Evolutionary conservation across 495 filamentous ascomycete species (phyloP).

Genomic region (Aspergillus olivimuriae): DNA sequence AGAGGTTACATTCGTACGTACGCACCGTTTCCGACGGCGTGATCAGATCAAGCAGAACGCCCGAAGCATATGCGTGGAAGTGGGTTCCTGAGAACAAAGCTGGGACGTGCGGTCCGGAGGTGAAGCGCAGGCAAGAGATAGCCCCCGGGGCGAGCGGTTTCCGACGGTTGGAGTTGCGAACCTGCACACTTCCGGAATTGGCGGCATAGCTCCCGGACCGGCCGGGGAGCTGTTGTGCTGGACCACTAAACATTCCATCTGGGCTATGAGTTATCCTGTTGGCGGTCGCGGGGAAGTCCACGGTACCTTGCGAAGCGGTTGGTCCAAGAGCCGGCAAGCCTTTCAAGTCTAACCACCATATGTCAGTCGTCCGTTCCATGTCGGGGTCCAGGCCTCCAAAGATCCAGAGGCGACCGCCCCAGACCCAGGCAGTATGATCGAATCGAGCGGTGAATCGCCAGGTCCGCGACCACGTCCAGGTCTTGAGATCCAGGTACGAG

Average conservation of each 20-base stretch:
- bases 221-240: slow-evolving; percentile 36
- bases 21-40: slow-evolving; percentile 83
- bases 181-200: slow-evolving; percentile 82
- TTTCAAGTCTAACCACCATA: slow-evolving; percentile 96
- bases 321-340: slow-evolving; percentile 78
- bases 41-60: slow-evolving; percentile 85
- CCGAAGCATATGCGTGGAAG: slow-evolving; percentile 91
- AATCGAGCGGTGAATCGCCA: slow-evolving; percentile 94
- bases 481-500: slow-evolving; percentile 92
- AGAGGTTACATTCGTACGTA: slow-evolving; percentile 81
- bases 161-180: slow-evolving; percentile 62
- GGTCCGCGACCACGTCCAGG: slow-evolving; percentile 93
- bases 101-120: slow-evolving; percentile 82
- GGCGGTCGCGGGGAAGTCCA: slow-evolving; percentile 35
- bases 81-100: slow-evolving; percentile 83
- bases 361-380: slow-evolving; percentile 90
- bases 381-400: slow-evolving; percentile 90
- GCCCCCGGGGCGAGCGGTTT: slow-evolving; percentile 75
- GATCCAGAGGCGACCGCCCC: slow-evolving; percentile 91
- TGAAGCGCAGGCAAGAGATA: slow-evolving; percentile 84
- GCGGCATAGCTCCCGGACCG: slow-evolving; percentile 74
- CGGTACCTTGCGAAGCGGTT: slow-evolving; percentile 58
- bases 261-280: slow-evolving; percentile 35
- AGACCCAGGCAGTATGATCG: slow-evolving; percentile 89
- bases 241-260: slow-evolving; percentile 37